These are phyloP conservation scores for Macrocybe gigantea DNA, from an alignment of 768 basidiomycete genomes.

Conservation along the genomic window DNA sequence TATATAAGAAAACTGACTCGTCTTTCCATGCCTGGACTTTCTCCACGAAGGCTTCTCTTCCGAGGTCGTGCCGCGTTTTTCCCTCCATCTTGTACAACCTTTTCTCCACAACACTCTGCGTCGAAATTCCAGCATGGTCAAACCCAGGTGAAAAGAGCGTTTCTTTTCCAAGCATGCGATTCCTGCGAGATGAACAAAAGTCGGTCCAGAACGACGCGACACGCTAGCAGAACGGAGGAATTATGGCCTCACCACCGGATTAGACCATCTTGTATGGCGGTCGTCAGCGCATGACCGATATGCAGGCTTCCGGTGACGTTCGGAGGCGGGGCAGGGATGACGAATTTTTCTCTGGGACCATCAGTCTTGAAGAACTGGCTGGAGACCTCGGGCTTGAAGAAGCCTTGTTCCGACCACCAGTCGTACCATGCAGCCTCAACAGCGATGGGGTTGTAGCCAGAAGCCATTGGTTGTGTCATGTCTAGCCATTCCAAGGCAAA, in stretches of 20 bases:
- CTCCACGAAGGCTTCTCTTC: constrained; percentile 84
- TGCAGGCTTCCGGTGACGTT: constrained; percentile 96
- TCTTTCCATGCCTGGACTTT: constrained; percentile 97
- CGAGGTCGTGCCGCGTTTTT: constrained; percentile 88
- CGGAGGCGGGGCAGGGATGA: constrained; percentile 89
- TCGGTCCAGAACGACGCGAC: background rate
- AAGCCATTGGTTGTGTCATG: constrained; percentile 79
- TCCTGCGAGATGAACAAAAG: constrained; percentile 42
- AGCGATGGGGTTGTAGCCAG: constrained; percentile 92
- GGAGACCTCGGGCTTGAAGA: constrained; percentile 63
- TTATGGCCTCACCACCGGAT: constrained; percentile 66
- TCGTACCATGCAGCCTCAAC: constrained; percentile 97
- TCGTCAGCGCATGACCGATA: constrained; percentile 91
- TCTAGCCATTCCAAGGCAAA: constrained; percentile 39
- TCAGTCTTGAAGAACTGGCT: constrained; percentile 45
- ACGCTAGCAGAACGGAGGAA: background rate
- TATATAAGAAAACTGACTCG: constrained; percentile 51
- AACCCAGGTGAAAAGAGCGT: constrained; percentile 91
- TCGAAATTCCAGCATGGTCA: constrained; percentile 98
- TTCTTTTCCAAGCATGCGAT: constrained; percentile 93
- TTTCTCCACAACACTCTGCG: constrained; percentile 96
- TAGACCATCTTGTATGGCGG: constrained; percentile 85
- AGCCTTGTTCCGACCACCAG: constrained; percentile 92
- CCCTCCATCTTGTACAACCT: constrained; percentile 79
- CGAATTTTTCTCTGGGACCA: constrained; percentile 66